These are phyloP conservation scores for Puccinia polysora DNA, from an alignment of 1,284 basidiomycete species.

Conservation along the genomic window DNA sequence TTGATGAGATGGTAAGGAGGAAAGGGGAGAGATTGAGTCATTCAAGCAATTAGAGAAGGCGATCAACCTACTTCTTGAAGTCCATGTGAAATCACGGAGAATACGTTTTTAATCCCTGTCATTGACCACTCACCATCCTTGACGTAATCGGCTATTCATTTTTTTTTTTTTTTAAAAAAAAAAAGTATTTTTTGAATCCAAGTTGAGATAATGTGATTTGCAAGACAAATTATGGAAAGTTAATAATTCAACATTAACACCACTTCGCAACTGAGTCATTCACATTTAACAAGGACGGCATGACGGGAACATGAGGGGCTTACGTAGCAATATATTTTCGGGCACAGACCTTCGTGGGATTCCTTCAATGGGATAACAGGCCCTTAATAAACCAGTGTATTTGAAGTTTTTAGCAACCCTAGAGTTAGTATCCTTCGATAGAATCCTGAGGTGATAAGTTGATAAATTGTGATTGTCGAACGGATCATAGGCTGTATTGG, in stretches of 20 bases:
- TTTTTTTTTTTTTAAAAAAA: no score
- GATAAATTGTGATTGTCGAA: conserved; percentile 28
- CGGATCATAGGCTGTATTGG: conserved; percentile 33
- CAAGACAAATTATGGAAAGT: neutral
- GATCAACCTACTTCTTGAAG: conserved; percentile 31
- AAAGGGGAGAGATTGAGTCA: no score
- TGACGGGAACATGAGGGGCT: neutral
- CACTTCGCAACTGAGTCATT: no score
- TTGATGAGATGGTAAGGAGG: neutral
- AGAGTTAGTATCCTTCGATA: neutral
- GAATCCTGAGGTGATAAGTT: conserved; percentile 20
- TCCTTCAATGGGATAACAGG: conserved; percentile 35
- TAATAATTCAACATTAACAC: neutral
- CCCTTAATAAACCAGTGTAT: conserved; percentile 39
- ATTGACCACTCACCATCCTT: conserved; percentile 43
- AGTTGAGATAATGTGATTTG: neutral
- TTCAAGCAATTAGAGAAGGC: neutral
- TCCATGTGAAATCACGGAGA: conserved; percentile 39
- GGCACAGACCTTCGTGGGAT: conserved; percentile 37
- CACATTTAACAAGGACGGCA: no score
- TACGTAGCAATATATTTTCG: conserved; percentile 25
- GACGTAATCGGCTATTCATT: conserved; percentile 43
- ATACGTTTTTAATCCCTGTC: conserved; percentile 32
- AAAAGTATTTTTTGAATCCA: no score
- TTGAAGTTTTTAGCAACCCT: conserved; percentile 10